Evolutionary conservation across 2,329 filamentous ascomycete species (phyloP).

Genomic region (Aspergillus sp.): DNA sequence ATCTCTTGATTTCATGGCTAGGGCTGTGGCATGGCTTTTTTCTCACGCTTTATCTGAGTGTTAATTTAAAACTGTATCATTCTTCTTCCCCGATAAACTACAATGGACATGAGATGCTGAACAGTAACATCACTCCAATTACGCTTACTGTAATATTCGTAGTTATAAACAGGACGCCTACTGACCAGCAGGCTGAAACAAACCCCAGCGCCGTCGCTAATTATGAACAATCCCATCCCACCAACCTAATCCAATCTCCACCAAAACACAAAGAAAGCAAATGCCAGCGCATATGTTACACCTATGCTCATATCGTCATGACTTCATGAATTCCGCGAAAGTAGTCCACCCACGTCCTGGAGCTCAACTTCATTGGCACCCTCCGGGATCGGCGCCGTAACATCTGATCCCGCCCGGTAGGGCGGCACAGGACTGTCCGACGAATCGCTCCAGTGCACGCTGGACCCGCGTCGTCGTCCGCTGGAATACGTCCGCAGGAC

Average conservation of each 20-base stretch:
- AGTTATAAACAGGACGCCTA: too few species aligned
- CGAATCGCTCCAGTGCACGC: slow-evolving; percentile 15
- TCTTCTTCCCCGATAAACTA: slow-evolving; percentile 1
- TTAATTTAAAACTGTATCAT: slow-evolving; percentile 12
- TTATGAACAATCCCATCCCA: background rate
- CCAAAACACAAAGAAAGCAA: too few species aligned
- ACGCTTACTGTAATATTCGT: too few species aligned
- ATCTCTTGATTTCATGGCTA: slow-evolving; percentile 14
- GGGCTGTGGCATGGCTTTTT: slow-evolving; percentile 14
- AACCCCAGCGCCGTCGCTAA: slow-evolving; percentile 15
- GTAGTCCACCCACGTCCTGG: slow-evolving; percentile 44
- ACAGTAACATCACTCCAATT: too few species aligned
- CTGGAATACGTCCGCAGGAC: slow-evolving; percentile 11
- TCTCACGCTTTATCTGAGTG: slow-evolving; percentile 6
- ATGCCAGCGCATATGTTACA: background rate
- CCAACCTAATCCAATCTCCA: too few species aligned
- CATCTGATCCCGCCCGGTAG: slow-evolving; percentile 19
- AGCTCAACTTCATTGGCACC: slow-evolving; percentile 28
- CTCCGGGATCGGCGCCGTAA: slow-evolving; percentile 14
- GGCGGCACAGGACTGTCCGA: slow-evolving; percentile 16
- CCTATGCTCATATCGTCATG: background rate
- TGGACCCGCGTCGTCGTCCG: slow-evolving; percentile 13
- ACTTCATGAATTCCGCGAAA: slow-evolving; percentile 19
- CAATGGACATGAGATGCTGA: slow-evolving; percentile 3
- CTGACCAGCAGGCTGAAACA: background rate